These are phyloP conservation scores for Glycine tomentella DNA, from an alignment of 306 rosid genomes.

Conservation along the genomic window DNA sequence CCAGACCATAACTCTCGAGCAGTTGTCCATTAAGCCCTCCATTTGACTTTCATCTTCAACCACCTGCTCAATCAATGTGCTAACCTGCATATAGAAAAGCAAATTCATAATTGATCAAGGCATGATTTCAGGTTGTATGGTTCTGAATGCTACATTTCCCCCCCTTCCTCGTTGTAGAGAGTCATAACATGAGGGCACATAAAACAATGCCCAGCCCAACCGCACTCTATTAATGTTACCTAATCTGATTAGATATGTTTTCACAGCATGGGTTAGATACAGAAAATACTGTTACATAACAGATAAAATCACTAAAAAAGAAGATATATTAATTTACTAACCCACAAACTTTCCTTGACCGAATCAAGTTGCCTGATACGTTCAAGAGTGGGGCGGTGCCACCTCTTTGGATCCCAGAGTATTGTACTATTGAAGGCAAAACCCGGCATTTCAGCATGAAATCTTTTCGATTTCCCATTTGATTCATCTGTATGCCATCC, in stretches of 20 bases:
- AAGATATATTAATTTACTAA: constrained; percentile 53
- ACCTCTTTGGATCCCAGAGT: constrained; percentile 84
- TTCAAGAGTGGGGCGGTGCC: constrained; percentile 78
- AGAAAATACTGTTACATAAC: constrained; percentile 1
- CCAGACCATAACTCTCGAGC: constrained; percentile 89
- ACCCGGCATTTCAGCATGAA: constrained; percentile 79
- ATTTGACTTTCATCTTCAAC: constrained; percentile 95
- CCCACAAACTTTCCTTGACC: constrained; percentile 67
- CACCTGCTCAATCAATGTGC: constrained; percentile 79
- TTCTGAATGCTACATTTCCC: background rate
- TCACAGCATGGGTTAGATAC: constrained; percentile 15
- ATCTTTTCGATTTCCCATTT: constrained; percentile 57
- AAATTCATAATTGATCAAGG: constrained; percentile 33
- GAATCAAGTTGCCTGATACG: constrained; percentile 77
- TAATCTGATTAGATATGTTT: constrained; percentile 30
- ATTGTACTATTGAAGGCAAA: constrained; percentile 94
- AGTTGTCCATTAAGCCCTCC: constrained; percentile 74
- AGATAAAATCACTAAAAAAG: constrained; percentile 15
- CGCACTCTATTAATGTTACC: background rate
- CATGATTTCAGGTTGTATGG: constrained; percentile 13
- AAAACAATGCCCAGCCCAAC: constrained; percentile 27
- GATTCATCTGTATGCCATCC: constrained; percentile 84
- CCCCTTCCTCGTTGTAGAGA: background rate
- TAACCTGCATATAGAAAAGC: constrained; percentile 64
- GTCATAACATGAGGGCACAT: background rate